Conservation (phyloP, 192 early-diverging fungal species). For the Podila verticillata region DNA sequence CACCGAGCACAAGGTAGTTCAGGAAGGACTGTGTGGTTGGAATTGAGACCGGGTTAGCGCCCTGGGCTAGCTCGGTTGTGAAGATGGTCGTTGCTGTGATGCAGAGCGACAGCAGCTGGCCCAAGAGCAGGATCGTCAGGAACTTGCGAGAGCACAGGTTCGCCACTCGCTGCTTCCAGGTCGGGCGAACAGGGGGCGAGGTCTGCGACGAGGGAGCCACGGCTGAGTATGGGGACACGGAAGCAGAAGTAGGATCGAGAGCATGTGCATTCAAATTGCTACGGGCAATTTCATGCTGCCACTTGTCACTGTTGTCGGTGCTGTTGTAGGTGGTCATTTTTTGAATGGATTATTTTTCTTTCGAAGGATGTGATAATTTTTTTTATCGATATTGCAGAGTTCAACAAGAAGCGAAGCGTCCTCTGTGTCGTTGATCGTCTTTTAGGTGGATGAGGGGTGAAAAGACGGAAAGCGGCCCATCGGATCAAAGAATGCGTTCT, state of each 20-base stretch:
- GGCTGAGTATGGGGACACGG: neutral
- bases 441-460: constrained; percentile 52
- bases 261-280: neutral
- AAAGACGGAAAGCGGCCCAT: constrained; percentile 56
- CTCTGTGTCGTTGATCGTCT: constrained; percentile 19
- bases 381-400: neutral
- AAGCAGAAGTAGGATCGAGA: neutral
- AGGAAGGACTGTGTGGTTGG: constrained; percentile 81
- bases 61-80: constrained; percentile 69
- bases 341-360: too few species aligned
- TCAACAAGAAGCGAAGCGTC: neutral
- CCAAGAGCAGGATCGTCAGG: constrained; percentile 58
- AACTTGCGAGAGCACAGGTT: constrained; percentile 38
- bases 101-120: constrained; percentile 77
- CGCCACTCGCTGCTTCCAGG: constrained; percentile 1
- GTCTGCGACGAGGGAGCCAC: neutral
- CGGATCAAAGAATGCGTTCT: constrained; percentile 18
- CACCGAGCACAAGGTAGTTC: constrained; percentile 74
- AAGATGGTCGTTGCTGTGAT: constrained; percentile 79
- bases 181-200: neutral
- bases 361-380: neutral
- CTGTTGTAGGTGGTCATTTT: neutral
- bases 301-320: neutral
- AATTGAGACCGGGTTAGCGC: constrained; percentile 53
- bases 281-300: neutral